These are phyloP conservation scores for Kalanchoe fedtschenkoi DNA, from an alignment of 164 flowering plant species.

Conservation along the genomic window DNA sequence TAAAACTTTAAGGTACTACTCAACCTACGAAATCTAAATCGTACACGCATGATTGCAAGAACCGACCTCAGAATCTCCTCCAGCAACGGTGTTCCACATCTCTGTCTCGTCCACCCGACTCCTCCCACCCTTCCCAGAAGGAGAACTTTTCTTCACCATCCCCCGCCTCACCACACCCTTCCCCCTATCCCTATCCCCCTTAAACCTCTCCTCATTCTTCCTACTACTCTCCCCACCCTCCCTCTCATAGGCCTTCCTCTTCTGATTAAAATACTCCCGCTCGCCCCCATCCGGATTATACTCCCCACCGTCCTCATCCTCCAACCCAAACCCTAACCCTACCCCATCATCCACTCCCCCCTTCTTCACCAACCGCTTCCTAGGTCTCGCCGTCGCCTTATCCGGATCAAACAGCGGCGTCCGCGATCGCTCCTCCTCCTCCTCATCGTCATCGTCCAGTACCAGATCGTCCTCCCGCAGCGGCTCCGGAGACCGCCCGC, in stretches of 20 bases:
- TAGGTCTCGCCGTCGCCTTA: slow-evolving; percentile 34
- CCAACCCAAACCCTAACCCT: slow-evolving; percentile 15
- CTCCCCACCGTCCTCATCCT: slow-evolving; percentile 15
- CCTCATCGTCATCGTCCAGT: slow-evolving; percentile 29
- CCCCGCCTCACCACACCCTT: slow-evolving; percentile 14
- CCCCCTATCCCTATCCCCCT: slow-evolving; percentile 20
- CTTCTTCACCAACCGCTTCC: slow-evolving; percentile 73
- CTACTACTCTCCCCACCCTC: slow-evolving; percentile 11
- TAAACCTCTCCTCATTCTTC: slow-evolving; percentile 26
- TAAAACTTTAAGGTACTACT: neutral
- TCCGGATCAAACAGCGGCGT: slow-evolving; percentile 49
- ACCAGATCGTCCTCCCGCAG: slow-evolving; percentile 12
- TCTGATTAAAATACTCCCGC: slow-evolving; percentile 14
- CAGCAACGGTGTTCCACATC: slow-evolving; percentile 89
- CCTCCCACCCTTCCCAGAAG: slow-evolving; percentile 13
- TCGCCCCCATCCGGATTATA: slow-evolving; percentile 37
- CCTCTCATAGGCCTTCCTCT: slow-evolving; percentile 13
- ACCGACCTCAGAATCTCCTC: slow-evolving; percentile 80
- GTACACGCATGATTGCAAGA: neutral
- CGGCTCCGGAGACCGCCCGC: slow-evolving; percentile 5
- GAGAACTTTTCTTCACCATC: slow-evolving; percentile 18
- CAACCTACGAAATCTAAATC: neutral
- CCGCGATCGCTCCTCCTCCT: slow-evolving; percentile 38
- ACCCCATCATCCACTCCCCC: slow-evolving; percentile 15
- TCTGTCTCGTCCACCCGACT: slow-evolving; percentile 57